Base-by-base conservation (phyloP, 495 filamentous ascomycete species). In the Penicillium antarcticum region DNA sequence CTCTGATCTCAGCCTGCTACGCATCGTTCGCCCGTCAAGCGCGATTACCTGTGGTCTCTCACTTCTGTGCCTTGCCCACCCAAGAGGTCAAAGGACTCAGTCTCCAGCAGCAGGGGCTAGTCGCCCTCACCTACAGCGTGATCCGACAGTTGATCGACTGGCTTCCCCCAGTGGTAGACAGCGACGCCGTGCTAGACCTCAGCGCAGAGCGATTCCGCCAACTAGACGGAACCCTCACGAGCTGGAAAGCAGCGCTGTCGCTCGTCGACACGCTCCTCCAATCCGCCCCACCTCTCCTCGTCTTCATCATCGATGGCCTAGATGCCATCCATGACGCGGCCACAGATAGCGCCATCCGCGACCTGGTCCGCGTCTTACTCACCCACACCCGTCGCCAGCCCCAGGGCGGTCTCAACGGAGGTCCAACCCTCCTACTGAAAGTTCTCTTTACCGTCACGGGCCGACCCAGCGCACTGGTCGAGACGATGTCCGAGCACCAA, bases 91-190 rank as follows among this genome's bases (percentile, higher is more conserved):
- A 55, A 33, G 68, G 60, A 14, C 57, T 65, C 52, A 71, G 62
- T 1, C 37, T 55, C 3, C 69, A 66, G 31, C 59, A 70, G 42
- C 62, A 65, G 33, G 71, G 69, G 1, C 62, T 79, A 2, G 65
- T 79, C 11, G 66, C 70, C 5, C 64, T 79, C 24, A 68, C 69
- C 1, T 77, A 79, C 48, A 74, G 73, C 42, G 46, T 77, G n/a
- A 76, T 77, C 16, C 70, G 73, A n/a, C 74, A 77, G 47, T 53
- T 77, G 49, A 69, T 77, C 31, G 71, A 77, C 47, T 63, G 63
- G 32, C 55, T 74, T 14, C 75, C 73, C 10, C 72, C 73, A 1
- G 65, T 75, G 13, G 51, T 71, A 12, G 65, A 74, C 50, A 68
- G 68, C 34, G 67, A 75, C 19, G 60, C 69, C 17, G 56, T 66